Percentiles rank a stretch among this genome's conserved stretches.
These are phyloP conservation scores for Persicaria tinctoria DNA, from an alignment of 148 eudicot genomes.

Conservation along the genomic window DNA sequence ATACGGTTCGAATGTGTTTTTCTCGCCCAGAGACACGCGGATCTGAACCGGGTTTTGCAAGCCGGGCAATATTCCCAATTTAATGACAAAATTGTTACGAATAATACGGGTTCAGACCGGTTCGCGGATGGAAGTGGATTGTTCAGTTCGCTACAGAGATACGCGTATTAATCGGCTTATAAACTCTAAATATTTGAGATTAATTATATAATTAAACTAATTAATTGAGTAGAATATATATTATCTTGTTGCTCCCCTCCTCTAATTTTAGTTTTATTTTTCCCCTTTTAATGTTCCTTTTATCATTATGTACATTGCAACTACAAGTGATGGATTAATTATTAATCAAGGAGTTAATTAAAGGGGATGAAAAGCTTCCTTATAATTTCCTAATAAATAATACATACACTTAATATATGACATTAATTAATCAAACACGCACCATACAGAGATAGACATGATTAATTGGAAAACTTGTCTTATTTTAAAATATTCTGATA, in stretches of 20 bases:
- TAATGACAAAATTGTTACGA: background rate
- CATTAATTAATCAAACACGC: too few relatives aligned
- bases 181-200: background rate
- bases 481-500: too few relatives aligned
- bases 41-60: conserved; percentile 23
- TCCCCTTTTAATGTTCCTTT: background rate
- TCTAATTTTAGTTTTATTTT: background rate
- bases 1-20: conserved; percentile 21
- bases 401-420: too few relatives aligned
- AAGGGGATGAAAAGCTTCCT: background rate
- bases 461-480: too few relatives aligned
- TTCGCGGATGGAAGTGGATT: background rate
- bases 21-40: conserved; percentile 25
- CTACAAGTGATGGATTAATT: background rate
- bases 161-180: background rate
- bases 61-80: conserved; percentile 14
- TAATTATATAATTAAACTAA: background rate
- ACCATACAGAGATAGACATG: too few relatives aligned
- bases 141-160: conserved; percentile 1
- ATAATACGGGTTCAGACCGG: background rate
- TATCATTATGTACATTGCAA: background rate
- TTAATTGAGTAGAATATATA: background rate
- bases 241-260: background rate
- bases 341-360: conserved; percentile 1
- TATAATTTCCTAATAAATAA: too few relatives aligned